phyloP scores from a whole-genome alignment of 768 basidiomycete genomes.

The Russula foetens region DNA sequence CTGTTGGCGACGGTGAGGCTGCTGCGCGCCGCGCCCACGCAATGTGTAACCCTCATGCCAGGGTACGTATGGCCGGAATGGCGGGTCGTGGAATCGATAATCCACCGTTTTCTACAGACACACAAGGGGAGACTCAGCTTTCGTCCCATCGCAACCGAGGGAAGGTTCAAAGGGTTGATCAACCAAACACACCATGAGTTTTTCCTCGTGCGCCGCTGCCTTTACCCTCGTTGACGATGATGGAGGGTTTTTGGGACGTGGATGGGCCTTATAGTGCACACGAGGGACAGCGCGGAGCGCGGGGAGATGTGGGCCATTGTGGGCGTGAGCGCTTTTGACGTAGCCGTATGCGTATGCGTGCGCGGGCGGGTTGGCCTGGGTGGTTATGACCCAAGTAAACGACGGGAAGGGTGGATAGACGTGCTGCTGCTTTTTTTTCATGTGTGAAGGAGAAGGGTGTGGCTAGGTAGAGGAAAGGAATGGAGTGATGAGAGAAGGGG shows the following conservation, averaged over 20 bases:
- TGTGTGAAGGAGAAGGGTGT: background rate
- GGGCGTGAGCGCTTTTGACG: background rate
- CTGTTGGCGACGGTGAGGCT: background rate
- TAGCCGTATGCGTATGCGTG: conserved; percentile 3
- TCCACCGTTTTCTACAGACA: conserved; percentile 7
- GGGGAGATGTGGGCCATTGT: background rate
- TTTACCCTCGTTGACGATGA: background rate
- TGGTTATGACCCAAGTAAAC: conserved; percentile 10
- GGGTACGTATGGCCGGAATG: background rate
- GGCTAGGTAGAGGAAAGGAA: background rate
- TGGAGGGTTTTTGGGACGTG: background rate
- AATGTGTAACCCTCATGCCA: background rate
- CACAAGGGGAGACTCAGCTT: background rate
- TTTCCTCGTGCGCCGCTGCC: background rate
- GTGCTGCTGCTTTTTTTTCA: background rate
- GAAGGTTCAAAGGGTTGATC: background rate
- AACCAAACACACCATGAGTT: conserved; percentile 1
- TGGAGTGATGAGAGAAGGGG: background rate
- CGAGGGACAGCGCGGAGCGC: background rate
- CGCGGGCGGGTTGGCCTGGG: conserved; percentile 7
- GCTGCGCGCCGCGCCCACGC: background rate
- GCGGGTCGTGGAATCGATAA: conserved; percentile 5
- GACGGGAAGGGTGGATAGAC: conserved; percentile 13
- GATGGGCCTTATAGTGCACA: background rate
- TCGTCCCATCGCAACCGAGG: background rate